phyloP scores from a whole-genome alignment of 192 early-diverging fungal species.

The Entophlyctis helioformis region DNA sequence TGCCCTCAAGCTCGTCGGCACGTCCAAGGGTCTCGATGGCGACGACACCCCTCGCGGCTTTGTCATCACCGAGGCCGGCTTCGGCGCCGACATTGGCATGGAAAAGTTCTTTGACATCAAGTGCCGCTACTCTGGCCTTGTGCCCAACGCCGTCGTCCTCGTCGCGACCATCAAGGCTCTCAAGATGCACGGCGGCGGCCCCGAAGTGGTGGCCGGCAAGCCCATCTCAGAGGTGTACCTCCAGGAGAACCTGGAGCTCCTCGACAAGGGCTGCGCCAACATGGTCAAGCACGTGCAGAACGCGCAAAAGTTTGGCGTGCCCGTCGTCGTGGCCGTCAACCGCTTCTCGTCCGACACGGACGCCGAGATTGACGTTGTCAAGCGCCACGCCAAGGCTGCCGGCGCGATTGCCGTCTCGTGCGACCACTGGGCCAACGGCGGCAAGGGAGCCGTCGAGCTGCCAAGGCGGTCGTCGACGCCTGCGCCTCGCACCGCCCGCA shows the following conservation, averaged over 20 bases:
- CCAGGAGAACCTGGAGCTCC: conserved; percentile 74
- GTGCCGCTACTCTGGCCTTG: conserved; percentile 76
- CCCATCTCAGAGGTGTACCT: conserved; percentile 83
- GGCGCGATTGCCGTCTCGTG: conserved; percentile 81
- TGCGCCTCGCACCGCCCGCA: conserved; percentile 24
- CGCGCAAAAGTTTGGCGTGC: conserved; percentile 74
- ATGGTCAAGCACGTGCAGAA: conserved; percentile 87
- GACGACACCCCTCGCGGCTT: conserved; percentile 51
- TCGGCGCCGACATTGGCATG: conserved; percentile 99
- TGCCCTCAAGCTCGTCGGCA: conserved; percentile 85
- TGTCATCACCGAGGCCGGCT: conserved; percentile 97
- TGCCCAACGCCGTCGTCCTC: conserved; percentile 83
- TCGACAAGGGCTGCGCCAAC: conserved; percentile 77
- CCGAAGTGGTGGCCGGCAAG: conserved; percentile 80
- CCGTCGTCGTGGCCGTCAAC: conserved; percentile 89
- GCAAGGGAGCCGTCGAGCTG: conserved; percentile 74
- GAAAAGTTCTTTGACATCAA: conserved; percentile 99
- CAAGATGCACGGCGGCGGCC: conserved; percentile 97
- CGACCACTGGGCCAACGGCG: conserved; percentile 92
- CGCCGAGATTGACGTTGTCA: conserved; percentile 75
- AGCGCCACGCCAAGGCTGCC: conserved; percentile 56
- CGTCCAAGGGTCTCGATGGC: conserved; percentile 33
- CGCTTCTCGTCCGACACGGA: conserved; percentile 77
- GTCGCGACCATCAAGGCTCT: conserved; percentile 89
- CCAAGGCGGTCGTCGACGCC: conserved; percentile 66